Evolutionary conservation across 495 filamentous ascomycete species (phyloP).

Genomic region (Penicillium bovifimosum): DNA sequence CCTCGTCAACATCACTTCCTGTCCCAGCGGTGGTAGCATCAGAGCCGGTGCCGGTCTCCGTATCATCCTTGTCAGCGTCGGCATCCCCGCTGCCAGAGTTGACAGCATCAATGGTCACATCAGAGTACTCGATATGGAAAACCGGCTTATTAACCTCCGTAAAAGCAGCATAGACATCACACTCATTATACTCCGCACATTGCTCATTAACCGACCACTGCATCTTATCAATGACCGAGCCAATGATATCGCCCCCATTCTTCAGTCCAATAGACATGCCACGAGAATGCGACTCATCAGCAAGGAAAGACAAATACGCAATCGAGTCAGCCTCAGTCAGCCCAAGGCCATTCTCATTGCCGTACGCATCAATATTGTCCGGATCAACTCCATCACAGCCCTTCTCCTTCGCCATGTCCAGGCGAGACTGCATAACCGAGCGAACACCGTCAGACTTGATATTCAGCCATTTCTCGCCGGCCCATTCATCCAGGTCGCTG

Average conservation of each 20-base stretch:
- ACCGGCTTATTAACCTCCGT: constrained; percentile 58
- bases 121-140: constrained; percentile 70
- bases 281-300: constrained; percentile 43
- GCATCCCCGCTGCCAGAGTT: not conserved
- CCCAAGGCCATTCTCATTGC: constrained; percentile 49
- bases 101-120: constrained; percentile 9
- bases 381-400: constrained; percentile 69
- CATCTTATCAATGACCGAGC: constrained; percentile 48
- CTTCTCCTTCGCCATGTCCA: constrained; percentile 53
- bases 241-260: constrained; percentile 58
- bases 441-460: constrained; percentile 51
- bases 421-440: constrained; percentile 52
- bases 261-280: constrained; percentile 60
- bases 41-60: not conserved
- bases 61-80: not conserved
- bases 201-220: constrained; percentile 72
- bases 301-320: constrained; percentile 55
- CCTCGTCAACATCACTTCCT: not conserved
- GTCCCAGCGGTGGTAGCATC: not conserved
- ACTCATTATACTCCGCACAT: constrained; percentile 57
- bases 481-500: constrained; percentile 56
- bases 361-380: constrained; percentile 67
- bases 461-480: constrained; percentile 62
- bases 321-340: constrained; percentile 52
- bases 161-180: constrained; percentile 52